Evolutionary conservation across 1,284 basidiomycete genomes (phyloP).

Genomic region (Mycosarcoma maydis): DNA sequence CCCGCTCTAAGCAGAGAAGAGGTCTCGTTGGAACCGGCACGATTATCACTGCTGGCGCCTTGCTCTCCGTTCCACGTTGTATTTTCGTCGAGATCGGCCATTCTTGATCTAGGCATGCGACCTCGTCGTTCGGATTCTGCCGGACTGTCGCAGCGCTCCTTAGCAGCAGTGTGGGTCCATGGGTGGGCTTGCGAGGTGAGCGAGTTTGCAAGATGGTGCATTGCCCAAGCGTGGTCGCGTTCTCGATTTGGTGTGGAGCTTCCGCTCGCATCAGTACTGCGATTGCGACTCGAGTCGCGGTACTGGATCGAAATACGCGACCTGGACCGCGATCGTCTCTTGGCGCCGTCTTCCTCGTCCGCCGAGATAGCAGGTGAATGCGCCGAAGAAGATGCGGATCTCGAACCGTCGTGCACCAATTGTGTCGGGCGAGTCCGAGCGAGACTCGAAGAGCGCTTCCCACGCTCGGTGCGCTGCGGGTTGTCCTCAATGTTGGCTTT

Average conservation of each 20-base stretch:
- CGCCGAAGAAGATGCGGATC: constrained; percentile 9
- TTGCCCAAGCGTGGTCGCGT: constrained; percentile 24
- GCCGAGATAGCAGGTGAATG: constrained; percentile 17
- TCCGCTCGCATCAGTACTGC: constrained; percentile 36
- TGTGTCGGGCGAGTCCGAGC: constrained; percentile 29
- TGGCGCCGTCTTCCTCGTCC: constrained; percentile 11
- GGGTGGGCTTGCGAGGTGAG: constrained; percentile 15
- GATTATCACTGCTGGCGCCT: constrained; percentile 16
- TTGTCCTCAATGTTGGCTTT: constrained; percentile 16
- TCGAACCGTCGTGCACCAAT: constrained; percentile 18
- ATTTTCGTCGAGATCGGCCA: constrained; percentile 51
- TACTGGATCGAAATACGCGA: constrained; percentile 33
- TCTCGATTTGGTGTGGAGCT: constrained; percentile 43
- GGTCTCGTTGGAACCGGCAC: constrained; percentile 9
- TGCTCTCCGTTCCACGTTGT: constrained; percentile 45
- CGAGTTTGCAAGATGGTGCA: constrained; percentile 22
- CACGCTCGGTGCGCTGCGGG: constrained; percentile 14
- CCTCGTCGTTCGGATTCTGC: constrained; percentile 45
- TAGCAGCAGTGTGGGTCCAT: constrained; percentile 12
- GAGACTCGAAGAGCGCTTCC: constrained; percentile 39
- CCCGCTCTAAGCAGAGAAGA: constrained; percentile 12
- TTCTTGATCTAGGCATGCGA: constrained; percentile 28
- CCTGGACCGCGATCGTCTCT: constrained; percentile 34
- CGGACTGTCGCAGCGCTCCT: constrained; percentile 42
- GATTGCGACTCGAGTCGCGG: constrained; percentile 36